Evolutionary conservation across 2,329 filamentous ascomycete species (phyloP), one percentile per base, ranked within the genome.

Genomic region (Paecilomyces variotii): DNA sequence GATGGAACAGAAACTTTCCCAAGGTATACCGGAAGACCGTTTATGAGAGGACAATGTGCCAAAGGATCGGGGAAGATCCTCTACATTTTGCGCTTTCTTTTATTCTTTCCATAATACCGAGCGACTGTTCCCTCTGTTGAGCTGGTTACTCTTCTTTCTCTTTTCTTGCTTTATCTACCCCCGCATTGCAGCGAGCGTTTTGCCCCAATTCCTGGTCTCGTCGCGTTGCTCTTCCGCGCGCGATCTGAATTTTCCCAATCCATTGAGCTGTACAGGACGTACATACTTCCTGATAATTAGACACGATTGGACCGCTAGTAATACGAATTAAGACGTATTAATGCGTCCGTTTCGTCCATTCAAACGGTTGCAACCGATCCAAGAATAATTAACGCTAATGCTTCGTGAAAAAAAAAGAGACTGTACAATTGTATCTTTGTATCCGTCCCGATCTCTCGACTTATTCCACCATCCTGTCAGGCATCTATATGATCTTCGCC

Each of bases 1-100:
- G 59, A 96, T 99, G 91, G 89, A 95, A 70, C 89, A 93, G 63
- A 84, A 88, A 61, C 80, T 97, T 54, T 81, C 87, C 6, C 79
- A 82, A 65, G 83, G 83, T 50, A 63, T 60, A 55, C 56, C 53
- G 53, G 34, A 52, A 26, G 61, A 32, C 59, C 60, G 14, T 32
- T n/a, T 32, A 54, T 54, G 53, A 32, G 53, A 27, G 57, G 57
- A 19, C 27, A 57, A 39, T 34, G 55, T 51, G 26, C 26, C 28
- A 55, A 55, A 55, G 32, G 28, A 27, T 19, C 39, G n/a, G 14
- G 39, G 39, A 45, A 45, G 14, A 45, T 56, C 45, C 45, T 56
- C 11, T n/a, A 26, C 39, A 39, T 45, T 30, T 55, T 26, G 19
- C 19, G 19, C 35, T 39, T 39, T 26, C 19, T 39, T 27, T 27